These are phyloP conservation scores for Chondrus crispus DNA, from an alignment of 23 red algal species.

Conservation along the genomic window DNA sequence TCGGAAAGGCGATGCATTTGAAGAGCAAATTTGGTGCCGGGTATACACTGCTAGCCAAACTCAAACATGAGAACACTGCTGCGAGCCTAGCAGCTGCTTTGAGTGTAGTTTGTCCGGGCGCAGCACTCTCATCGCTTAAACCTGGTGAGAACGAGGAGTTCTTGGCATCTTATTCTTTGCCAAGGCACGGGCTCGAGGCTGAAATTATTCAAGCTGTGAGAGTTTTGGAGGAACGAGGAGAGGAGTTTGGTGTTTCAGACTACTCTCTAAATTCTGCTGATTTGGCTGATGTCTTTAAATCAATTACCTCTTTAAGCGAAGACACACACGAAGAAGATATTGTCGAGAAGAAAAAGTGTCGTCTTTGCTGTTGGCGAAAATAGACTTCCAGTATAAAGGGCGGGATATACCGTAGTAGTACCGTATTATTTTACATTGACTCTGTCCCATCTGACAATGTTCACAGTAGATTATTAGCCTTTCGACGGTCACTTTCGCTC, in stretches of 20 bases:
- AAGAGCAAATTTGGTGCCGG: slow-evolving; percentile 92
- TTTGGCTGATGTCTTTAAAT: slow-evolving; percentile 47
- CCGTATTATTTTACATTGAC: too few relatives aligned
- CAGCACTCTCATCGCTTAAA: background rate
- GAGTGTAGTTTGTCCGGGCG: background rate
- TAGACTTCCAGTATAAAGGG: too few relatives aligned
- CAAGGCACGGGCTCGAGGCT: slow-evolving; percentile 4
- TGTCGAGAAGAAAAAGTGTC: too few relatives aligned
- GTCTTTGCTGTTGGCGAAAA: too few relatives aligned
- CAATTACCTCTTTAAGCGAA: slow-evolving; percentile 57
- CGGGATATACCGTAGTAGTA: too few relatives aligned
- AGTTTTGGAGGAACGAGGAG: slow-evolving; percentile 10
- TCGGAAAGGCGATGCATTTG: slow-evolving; percentile 81
- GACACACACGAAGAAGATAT: too few relatives aligned
- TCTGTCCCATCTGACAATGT: too few relatives aligned
- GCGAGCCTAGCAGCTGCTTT: background rate
- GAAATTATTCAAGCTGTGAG: slow-evolving; percentile 22
- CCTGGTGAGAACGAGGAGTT: slow-evolving; percentile 24
- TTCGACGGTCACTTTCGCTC: too few relatives aligned
- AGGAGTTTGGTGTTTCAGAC: slow-evolving; percentile 15
- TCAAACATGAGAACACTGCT: background rate
- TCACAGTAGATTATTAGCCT: too few relatives aligned
- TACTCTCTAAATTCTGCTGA: slow-evolving; percentile 56
- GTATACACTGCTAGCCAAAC: slow-evolving; percentile 50
- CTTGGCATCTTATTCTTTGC: slow-evolving; percentile 18